A percentile compares a stretch with the other conserved stretches of the same genome.
Conservation (phyloP, 495 filamentous ascomycete genomes). For the Darksidea phi region DNA sequence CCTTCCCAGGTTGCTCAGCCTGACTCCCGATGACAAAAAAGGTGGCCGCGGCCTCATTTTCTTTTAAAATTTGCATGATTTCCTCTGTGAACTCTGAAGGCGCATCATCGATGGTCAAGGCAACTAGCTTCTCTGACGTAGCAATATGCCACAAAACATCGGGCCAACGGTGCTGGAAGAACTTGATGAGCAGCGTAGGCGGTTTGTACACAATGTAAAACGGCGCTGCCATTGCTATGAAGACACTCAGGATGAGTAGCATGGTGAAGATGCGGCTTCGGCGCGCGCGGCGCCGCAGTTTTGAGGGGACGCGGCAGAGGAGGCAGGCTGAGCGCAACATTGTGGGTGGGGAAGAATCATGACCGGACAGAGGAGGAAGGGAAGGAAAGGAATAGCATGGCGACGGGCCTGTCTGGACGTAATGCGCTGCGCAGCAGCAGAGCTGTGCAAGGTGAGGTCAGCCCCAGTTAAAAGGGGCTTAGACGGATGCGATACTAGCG, state of each 20-base stretch:
- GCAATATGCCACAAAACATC: constrained; percentile 71
- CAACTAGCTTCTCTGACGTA: constrained; percentile 60
- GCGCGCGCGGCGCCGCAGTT: constrained; percentile 54
- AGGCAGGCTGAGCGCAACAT: constrained; percentile 7
- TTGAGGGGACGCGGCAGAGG: constrained; percentile 53
- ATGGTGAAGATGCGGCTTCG: constrained; percentile 58
- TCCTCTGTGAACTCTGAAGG: constrained; percentile 70
- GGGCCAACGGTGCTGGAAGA: constrained; percentile 68
- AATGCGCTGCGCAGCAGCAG: background rate
- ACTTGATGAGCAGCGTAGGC: constrained; percentile 61
- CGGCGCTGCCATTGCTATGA: constrained; percentile 54
- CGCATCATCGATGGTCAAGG: constrained; percentile 81
- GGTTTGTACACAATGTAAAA: constrained; percentile 74
- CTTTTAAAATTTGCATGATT: constrained; percentile 64
- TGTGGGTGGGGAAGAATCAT: background rate
- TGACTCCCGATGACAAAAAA: constrained; percentile 64
- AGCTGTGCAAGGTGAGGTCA: constrained; percentile 1
- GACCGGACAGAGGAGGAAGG: background rate
- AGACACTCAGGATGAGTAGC: constrained; percentile 47
- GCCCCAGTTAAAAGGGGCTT: constrained; percentile 2
- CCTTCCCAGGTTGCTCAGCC: constrained; percentile 53
- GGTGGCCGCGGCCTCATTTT: constrained; percentile 44
- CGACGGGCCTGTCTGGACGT: background rate
- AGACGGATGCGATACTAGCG: background rate
- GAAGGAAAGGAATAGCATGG: background rate